phyloP scores from a whole-genome alignment of 257 asterid genomes.

The Fraxinus excelsior region DNA sequence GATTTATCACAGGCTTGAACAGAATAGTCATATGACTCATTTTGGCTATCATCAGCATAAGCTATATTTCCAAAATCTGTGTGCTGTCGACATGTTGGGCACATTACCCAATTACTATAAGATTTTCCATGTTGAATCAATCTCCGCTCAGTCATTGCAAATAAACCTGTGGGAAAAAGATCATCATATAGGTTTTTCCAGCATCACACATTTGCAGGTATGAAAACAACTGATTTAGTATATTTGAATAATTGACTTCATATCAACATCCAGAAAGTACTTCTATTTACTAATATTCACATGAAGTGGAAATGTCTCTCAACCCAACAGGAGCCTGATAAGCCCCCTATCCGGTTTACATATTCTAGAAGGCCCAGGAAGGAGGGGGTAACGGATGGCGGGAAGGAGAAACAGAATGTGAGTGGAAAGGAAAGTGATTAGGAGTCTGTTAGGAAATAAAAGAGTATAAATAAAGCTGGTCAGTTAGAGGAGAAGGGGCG shows the following conservation, averaged over 20 bases:
- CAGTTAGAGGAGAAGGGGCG: too few relatives aligned
- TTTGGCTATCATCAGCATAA: slow-evolving; percentile 68
- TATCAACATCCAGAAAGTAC: slow-evolving; percentile 9
- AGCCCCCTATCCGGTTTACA: too few relatives aligned
- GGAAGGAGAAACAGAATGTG: too few relatives aligned
- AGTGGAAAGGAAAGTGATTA: too few relatives aligned
- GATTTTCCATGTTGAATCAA: slow-evolving; percentile 49
- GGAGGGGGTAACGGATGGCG: too few relatives aligned
- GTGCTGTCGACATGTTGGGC: slow-evolving; percentile 91
- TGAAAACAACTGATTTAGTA: slow-evolving; percentile 23
- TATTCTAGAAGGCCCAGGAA: too few relatives aligned
- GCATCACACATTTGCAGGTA: slow-evolving; percentile 18
- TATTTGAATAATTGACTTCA: neutral
- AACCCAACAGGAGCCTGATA: slow-evolving; percentile 7
- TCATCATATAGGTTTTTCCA: slow-evolving; percentile 16
- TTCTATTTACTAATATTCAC: neutral
- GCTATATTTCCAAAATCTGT: slow-evolving; percentile 87
- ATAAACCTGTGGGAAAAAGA: slow-evolving; percentile 57
- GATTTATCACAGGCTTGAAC: slow-evolving; percentile 34
- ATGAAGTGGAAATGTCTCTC: slow-evolving; percentile 15
- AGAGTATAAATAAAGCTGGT: too few relatives aligned
- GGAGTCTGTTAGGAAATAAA: too few relatives aligned
- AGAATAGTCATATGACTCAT: slow-evolving; percentile 34
- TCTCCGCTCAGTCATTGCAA: slow-evolving; percentile 78
- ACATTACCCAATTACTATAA: slow-evolving; percentile 62